These are phyloP conservation scores for Bryoerythrophyllum caledonicum DNA, from an alignment of 225 moss, liverwort and hornwort species.

Conservation along the genomic window DNA sequence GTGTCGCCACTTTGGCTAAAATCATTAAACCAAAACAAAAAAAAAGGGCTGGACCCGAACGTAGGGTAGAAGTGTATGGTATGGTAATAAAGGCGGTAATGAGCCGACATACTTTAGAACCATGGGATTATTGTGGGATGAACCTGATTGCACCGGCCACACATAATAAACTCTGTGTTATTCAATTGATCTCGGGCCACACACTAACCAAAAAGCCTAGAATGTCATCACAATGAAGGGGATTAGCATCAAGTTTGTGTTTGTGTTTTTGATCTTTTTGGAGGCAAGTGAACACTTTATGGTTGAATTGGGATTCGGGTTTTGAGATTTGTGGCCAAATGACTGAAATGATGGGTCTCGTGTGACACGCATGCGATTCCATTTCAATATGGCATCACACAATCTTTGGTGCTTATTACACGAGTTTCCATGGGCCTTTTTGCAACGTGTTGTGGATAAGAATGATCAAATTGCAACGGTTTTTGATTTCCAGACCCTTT, in stretches of 20 bases:
- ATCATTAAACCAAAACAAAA: too few relatives aligned
- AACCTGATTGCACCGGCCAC: neutral
- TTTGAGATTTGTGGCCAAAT: neutral
- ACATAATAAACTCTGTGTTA: neutral
- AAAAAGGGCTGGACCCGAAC: too few relatives aligned
- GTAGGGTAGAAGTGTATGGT: too few relatives aligned
- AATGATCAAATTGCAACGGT: constrained; percentile 12
- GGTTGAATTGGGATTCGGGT: neutral
- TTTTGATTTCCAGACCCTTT: neutral
- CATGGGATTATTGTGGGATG: neutral
- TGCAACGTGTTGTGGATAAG: constrained; percentile 8
- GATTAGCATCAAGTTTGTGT: neutral
- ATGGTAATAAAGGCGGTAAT: too few relatives aligned
- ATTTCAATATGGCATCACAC: neutral
- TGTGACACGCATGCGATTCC: neutral
- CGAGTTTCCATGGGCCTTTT: neutral
- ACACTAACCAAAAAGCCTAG: neutral
- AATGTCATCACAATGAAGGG: neutral
- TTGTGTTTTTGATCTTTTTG: too few relatives aligned
- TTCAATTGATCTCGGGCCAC: neutral
- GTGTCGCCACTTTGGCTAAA: too few relatives aligned
- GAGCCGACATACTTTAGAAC: neutral
- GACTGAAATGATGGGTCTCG: neutral
- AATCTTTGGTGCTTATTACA: neutral
- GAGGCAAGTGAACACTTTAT: too few relatives aligned